Base-by-base conservation (phyloP, 2,329 filamentous ascomycete species). In the Hymenoscyphus occultus region DNA sequence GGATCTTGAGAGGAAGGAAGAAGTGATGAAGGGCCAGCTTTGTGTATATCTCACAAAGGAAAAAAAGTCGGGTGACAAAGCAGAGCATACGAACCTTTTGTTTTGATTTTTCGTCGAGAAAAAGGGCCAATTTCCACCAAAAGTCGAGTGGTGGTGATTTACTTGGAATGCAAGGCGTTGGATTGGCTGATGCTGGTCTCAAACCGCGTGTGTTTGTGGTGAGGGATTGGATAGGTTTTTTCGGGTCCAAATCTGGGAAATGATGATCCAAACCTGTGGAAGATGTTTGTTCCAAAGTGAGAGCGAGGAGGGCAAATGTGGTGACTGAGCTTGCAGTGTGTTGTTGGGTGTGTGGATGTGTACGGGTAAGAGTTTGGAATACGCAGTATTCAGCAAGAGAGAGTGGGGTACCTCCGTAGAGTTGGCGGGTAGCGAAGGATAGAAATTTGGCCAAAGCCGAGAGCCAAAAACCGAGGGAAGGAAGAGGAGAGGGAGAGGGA, bases 211-310 rank as follows among this genome's bases (percentile, higher is more conserved):
- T 22, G 48, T 22, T 19, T 54, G 48, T 14, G 14, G 19, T 39
- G 42, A 48, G 22, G 19, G 40, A 22, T 32, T 51, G 39, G 59
- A 39, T 59, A 28, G 19, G 40, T 32, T 54, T 61, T 54, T 54
- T 31, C 28, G 31, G 42, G 39, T 54, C 45, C 13, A 32, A 51
- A 45, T 45, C 22, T 54, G 59, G 35, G 42, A 32, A 62, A 62
- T 62, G 60, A 57, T 56, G 48, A 56, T 62, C 60, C 60, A 62
- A 35, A 62, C 51, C 60, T 35, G 60, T 56, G 60, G 60, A 57
- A 62, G 40, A 61, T 57, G 56, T 57, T 28, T 54, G 48, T 54
- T 54, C 48, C 48, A 22, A 22, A 54, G 22, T 22, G 22, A 54
- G 48, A 54, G 48, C 48, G 48, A 54, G 48, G 19, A 54, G 28